These are phyloP conservation scores for Penicillium sp. DNA, from an alignment of 2,329 filamentous ascomycete species.

Conservation along the genomic window DNA sequence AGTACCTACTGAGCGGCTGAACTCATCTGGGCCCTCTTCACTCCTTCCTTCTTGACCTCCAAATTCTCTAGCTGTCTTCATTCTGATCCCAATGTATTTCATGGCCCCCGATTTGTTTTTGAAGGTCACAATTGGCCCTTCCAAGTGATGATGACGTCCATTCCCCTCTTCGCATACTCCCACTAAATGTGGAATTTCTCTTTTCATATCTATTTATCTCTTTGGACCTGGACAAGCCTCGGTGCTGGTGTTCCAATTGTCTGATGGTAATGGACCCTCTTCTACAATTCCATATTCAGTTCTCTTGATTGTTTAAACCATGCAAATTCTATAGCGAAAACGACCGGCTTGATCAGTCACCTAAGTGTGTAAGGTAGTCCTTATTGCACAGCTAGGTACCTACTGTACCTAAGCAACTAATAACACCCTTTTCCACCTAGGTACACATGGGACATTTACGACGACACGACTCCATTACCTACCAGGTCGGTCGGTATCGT, in stretches of 20 bases:
- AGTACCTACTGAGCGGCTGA: constrained; percentile 45
- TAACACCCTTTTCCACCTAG: no score
- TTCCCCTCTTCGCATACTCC: constrained; percentile 8
- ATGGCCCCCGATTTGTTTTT: constrained; percentile 12
- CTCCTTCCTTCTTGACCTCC: constrained; percentile 1
- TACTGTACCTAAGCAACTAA: no score
- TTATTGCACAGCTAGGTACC: no score
- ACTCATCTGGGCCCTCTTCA: no score
- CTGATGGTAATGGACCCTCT: background rate
- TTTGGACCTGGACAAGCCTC: constrained; percentile 2
- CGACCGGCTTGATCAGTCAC: no score
- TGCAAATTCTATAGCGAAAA: no score
- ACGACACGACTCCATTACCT: no score
- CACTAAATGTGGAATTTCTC: constrained; percentile 1
- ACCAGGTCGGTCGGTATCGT: no score
- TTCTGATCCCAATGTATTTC: constrained; percentile 5
- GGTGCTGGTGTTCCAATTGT: constrained; percentile 5
- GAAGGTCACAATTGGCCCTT: constrained; percentile 9
- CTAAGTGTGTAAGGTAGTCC: no score
- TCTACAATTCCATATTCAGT: constrained; percentile 4
- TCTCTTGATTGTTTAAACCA: no score
- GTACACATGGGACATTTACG: no score
- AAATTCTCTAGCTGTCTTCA: no score
- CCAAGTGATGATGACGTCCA: constrained; percentile 10
- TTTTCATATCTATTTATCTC: background rate